Evolutionary conservation across 257 asterid genomes (phyloP), one percentile per base, ranked within the genome.

Genomic region (Lantana camara): DNA sequence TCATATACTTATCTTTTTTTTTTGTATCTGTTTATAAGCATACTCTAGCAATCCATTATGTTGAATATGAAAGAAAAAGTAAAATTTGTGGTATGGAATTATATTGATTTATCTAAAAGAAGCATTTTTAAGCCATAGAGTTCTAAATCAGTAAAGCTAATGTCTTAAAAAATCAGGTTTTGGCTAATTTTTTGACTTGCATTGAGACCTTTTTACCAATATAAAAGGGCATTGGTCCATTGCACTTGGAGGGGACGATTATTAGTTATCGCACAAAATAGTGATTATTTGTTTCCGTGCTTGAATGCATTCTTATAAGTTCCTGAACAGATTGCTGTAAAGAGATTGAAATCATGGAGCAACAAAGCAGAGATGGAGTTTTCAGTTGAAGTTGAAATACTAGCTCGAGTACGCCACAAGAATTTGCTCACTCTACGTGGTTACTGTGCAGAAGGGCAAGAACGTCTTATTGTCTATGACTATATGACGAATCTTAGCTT

Each of bases 391-490:
- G 90, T 91, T 38, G 96, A 91, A 88, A 79, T 83, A 60, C 89
- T 91, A 60, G 96, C 96, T 52, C 85, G 94, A 58, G 96, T 89
- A 32, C 88, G 92, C 30, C 96, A 91, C 79, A 81, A 83, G 54
- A 91, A 91, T 74, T 74, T 91, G 76, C 87, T 91, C 46, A 86
- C 83, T 45, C 37, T 89, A 53, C 96, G 98, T 2, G 98, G 98
- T 42, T 89, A 84, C 68, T 91, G 95, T 58, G 91, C 95, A 9
- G 95, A 89, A 77, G 98, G 96, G 70, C 98, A 89, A 78, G 98
- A 91, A 53, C 96, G 98, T 58, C 92, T 91, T 7, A 86, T 91
- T 1, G 89, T 91, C 40, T 89, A 83, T 15, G 96, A 91, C 30
- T 91, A 91, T 74, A 84, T 85, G 96, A 81, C 86, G n/a, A 91